Conservation (phyloP, 179 eudicot species). For the Carnegiea gigantea region DNA sequence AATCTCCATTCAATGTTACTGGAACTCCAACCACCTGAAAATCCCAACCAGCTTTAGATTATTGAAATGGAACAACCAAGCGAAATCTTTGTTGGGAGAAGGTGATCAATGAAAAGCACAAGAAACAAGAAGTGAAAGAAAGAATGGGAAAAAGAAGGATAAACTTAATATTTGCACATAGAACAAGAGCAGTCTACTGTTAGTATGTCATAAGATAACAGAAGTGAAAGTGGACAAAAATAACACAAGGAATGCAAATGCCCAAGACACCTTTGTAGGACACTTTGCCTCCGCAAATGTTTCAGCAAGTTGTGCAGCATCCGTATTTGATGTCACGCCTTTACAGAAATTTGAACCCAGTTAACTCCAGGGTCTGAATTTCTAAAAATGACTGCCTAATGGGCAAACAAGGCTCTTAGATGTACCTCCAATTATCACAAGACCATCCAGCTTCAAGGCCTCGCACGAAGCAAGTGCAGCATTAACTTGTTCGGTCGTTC, state of each 20-base stretch:
- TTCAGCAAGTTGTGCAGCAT: slow-evolving; percentile 98
- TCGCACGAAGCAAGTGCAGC: slow-evolving; percentile 86
- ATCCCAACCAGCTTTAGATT: slow-evolving; percentile 10
- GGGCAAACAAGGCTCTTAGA: neutral
- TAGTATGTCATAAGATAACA: too few relatives aligned
- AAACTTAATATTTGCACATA: slow-evolving; percentile 8
- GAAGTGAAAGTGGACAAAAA: neutral
- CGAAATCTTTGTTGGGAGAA: neutral
- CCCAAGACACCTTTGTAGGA: slow-evolving; percentile 65
- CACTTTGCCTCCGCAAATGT: slow-evolving; percentile 88
- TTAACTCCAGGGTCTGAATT: neutral
- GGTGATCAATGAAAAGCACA: neutral
- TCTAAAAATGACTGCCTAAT: neutral
- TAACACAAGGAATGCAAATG: neutral
- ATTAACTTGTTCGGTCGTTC: slow-evolving; percentile 92
- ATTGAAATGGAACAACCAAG: neutral
- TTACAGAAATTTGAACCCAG: neutral
- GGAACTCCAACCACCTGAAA: slow-evolving; percentile 98
- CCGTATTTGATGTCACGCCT: slow-evolving; percentile 98
- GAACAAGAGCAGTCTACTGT: neutral
- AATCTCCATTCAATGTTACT: slow-evolving; percentile 94
- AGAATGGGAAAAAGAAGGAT: neutral
- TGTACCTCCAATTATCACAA: slow-evolving; percentile 90
- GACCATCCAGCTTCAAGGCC: slow-evolving; percentile 86
- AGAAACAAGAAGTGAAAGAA: neutral